Evolutionary conservation across 2,329 filamentous ascomycete species (phyloP), one percentile per base, ranked within the genome.

Genomic region (Penicillium psychrosexuale): DNA sequence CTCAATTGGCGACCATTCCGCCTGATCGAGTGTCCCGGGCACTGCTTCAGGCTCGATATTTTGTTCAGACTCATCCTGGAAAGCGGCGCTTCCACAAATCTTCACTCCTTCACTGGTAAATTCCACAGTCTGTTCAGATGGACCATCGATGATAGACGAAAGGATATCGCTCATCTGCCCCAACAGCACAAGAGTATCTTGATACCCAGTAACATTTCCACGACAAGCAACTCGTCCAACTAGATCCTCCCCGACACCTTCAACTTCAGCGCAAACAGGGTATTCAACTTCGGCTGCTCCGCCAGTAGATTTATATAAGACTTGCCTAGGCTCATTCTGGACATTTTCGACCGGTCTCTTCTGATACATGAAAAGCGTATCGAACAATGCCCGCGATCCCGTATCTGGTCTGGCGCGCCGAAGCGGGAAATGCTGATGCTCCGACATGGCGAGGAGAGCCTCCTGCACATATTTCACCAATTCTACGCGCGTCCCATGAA

Each of bases 261-360:
- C 90, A 69, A 94, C 84, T 73, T 97, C 92, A 2, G 90, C 82
- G 63, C 90, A 94, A 3, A 96, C 74, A 0, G 90, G 87, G 69
- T 92, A 95, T 60, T 96, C 91, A 1, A 93, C 85, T 22, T 86
- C 82, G 0, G 90, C 86, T 3, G 76, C 74, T 0, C 87, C 84
- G 15, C 80, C 78, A 1, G 89, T 70, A 2, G 89, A 91, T 36
- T 77, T 78, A 61, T 89, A 84, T 3, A 93, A 67, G 0, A 62
- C 48, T 1, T 66, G 39, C 0, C 52, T 44, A 1, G 61, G 33
- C n/a, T 15, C 27, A n/a, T 28, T 51, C 0, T 59, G 52, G 6
- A 13, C 15, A 1, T 60, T 5, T 55, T 62, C 59, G 66, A 80
- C 69, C 2, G 76, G 74, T 24, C 76, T 71, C 58, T 82, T 84